phyloP scores from a whole-genome alignment of 306 rosid genomes.

The Cicer pinnatifidum region DNA sequence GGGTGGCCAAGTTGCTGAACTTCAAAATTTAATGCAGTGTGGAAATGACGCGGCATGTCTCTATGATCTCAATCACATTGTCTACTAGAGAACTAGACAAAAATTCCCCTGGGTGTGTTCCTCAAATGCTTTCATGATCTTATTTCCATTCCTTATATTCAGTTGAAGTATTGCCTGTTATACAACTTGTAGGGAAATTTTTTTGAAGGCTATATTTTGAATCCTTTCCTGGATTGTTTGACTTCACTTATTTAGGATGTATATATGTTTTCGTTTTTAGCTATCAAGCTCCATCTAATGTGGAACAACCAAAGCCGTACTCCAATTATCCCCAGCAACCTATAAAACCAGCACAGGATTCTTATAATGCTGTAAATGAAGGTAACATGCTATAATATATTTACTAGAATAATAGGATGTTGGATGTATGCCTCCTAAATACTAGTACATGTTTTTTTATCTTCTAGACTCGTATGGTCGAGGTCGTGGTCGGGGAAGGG shows the following conservation, averaged over 20 bases:
- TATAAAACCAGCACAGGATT: conserved; percentile 67
- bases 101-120: conserved; percentile 81
- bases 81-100: conserved; percentile 75
- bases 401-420: neutral
- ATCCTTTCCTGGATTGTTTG: conserved; percentile 7
- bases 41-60: conserved; percentile 99
- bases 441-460: conserved; percentile 37
- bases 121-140: conserved; percentile 7
- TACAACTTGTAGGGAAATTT: neutral
- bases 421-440: neutral
- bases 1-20: conserved; percentile 32
- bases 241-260: conserved; percentile 26
- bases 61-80: conserved; percentile 88
- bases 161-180: neutral
- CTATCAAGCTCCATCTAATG: conserved; percentile 72
- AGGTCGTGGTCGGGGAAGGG: conserved; percentile 88
- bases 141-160: conserved; percentile 21
- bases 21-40: conserved; percentile 64
- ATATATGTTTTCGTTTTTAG: conserved; percentile 48
- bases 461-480: conserved; percentile 76
- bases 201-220: conserved; percentile 4
- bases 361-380: conserved; percentile 77
- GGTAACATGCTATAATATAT: conserved; percentile 50
- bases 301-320: conserved; percentile 68
- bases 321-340: conserved; percentile 77